A percentile compares a stretch with the other conserved stretches of the same genome.
Evolutionary conservation across 768 basidiomycete species (phyloP).

Genomic region (Erythrobasidium yunnanense): DNA sequence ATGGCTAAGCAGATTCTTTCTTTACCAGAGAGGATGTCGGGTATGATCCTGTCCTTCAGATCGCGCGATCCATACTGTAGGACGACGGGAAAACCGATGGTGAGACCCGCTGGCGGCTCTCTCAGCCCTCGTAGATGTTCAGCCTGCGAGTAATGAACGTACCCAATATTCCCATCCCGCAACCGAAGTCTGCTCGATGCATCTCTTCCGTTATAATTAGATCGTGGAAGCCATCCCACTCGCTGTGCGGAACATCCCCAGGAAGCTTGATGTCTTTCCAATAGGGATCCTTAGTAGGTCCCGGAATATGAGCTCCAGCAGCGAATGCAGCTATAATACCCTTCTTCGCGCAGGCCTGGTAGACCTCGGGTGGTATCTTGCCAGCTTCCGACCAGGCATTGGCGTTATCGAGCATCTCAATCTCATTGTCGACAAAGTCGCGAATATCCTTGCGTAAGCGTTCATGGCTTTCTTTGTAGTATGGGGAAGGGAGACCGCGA

Average conservation of each 20-base stretch:
- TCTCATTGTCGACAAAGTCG: slow-evolving; percentile 24
- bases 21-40: slow-evolving; percentile 34
- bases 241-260: slow-evolving; percentile 21
- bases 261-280: slow-evolving; percentile 24
- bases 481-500: slow-evolving; percentile 35
- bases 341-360: slow-evolving; percentile 27
- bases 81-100: slow-evolving; percentile 27
- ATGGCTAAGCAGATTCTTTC: slow-evolving; percentile 38
- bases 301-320: slow-evolving; percentile 7
- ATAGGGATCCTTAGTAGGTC: neutral
- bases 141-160: slow-evolving; percentile 15
- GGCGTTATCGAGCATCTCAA: slow-evolving; percentile 31
- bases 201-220: slow-evolving; percentile 34
- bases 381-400: slow-evolving; percentile 36
- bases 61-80: slow-evolving; percentile 31
- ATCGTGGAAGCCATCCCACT: slow-evolving; percentile 38
- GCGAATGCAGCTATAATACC: slow-evolving; percentile 30
- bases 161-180: slow-evolving; percentile 28
- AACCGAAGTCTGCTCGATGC: slow-evolving; percentile 4
- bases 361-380: slow-evolving; percentile 32
- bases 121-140: no score
- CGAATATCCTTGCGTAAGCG: slow-evolving; percentile 18
- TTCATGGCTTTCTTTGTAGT: slow-evolving; percentile 34
- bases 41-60: slow-evolving; percentile 33
- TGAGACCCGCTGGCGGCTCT: neutral